These are phyloP conservation scores for Pythium dissimile DNA, from an alignment of 352 stramenopile species.

Conservation along the genomic window DNA sequence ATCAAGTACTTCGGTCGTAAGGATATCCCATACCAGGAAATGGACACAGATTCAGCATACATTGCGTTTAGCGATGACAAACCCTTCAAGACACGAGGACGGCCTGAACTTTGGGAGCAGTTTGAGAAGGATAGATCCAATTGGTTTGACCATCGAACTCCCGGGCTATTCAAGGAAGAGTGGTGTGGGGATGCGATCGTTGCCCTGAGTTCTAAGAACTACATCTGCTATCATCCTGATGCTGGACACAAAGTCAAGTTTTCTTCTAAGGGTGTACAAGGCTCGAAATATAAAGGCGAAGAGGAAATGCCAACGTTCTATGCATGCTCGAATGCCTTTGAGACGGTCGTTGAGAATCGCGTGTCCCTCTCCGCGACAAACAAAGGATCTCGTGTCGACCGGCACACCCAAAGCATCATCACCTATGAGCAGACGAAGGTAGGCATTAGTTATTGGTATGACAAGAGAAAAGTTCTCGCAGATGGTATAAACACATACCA, in stretches of 20 bases:
- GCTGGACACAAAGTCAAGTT: background rate
- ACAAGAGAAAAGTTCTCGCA: background rate
- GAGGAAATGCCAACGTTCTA: no score
- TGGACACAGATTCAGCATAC: no score
- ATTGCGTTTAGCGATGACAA: no score
- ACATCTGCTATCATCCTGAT: background rate
- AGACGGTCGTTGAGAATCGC: background rate
- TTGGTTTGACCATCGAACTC: no score
- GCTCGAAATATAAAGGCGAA: background rate
- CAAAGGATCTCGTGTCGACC: background rate
- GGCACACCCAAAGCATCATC: background rate
- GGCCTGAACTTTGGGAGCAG: no score
- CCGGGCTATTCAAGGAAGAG: no score
- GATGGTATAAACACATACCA: background rate
- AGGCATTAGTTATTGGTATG: background rate
- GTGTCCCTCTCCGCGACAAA: background rate
- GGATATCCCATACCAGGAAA: no score
- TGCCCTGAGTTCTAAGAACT: background rate
- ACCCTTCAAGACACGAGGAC: no score
- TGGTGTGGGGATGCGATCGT: no score
- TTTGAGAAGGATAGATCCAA: no score
- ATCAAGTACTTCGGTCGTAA: no score
- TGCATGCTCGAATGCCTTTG: background rate
- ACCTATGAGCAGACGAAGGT: background rate
- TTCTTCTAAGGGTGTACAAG: background rate